Conservation (phyloP, 352 stramenopile species). For the Pythium brassicae region DNA sequence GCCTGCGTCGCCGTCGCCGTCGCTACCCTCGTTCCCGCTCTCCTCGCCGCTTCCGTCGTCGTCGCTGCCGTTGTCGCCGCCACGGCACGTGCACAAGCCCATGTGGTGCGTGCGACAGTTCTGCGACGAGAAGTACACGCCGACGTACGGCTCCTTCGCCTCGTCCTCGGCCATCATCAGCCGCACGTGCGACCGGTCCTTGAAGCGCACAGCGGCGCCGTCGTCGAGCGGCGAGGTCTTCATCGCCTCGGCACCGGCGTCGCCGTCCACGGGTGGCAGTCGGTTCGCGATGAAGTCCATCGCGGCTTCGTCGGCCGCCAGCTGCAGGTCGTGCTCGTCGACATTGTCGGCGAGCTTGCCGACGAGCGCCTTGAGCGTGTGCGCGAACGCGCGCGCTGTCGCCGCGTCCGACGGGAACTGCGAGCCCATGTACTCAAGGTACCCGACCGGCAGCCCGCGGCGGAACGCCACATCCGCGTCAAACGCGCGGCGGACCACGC, state of each 20-base stretch:
- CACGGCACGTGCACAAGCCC: slow-evolving; percentile 63
- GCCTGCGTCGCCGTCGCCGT: slow-evolving; percentile 16
- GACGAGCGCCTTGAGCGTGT: slow-evolving; percentile 44
- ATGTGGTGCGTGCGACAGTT: slow-evolving; percentile 86
- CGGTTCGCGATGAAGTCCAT: slow-evolving; percentile 76
- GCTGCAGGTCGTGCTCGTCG: slow-evolving; percentile 47
- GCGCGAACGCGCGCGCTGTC: slow-evolving; percentile 46
- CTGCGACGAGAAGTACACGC: slow-evolving; percentile 62
- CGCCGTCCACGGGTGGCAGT: slow-evolving; percentile 35
- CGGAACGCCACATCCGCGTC: slow-evolving; percentile 74
- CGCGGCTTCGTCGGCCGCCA: slow-evolving; percentile 69
- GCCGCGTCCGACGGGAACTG: slow-evolving; percentile 40
- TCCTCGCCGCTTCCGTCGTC: slow-evolving; percentile 5
- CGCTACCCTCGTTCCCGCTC: slow-evolving; percentile 16
- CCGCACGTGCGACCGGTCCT: slow-evolving; percentile 63
- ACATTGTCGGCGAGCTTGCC: slow-evolving; percentile 46
- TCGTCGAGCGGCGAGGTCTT: slow-evolving; percentile 30
- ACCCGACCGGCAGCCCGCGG: slow-evolving; percentile 63
- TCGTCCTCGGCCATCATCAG: slow-evolving; percentile 64
- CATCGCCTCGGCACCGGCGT: slow-evolving; percentile 10
- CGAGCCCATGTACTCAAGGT: slow-evolving; percentile 69
- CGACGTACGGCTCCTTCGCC: slow-evolving; percentile 50
- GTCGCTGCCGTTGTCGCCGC: slow-evolving; percentile 19
- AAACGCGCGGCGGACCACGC: slow-evolving; percentile 73
- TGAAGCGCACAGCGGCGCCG: slow-evolving; percentile 50